These are phyloP conservation scores for Flueggea neowawraea DNA, from an alignment of 441 rosid genomes.

Conservation along the genomic window DNA sequence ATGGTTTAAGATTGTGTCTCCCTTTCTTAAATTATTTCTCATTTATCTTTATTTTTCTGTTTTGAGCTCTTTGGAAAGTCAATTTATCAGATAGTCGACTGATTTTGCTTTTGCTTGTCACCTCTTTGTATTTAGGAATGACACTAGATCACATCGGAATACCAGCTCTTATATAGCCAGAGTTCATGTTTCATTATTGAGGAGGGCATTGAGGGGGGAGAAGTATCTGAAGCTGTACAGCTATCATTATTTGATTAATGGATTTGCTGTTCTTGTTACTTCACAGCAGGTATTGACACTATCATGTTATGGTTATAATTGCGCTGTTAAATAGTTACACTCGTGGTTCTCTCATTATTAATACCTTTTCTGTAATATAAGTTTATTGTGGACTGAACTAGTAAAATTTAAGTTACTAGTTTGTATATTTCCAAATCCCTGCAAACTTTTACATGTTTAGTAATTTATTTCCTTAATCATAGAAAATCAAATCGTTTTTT, in stretches of 20 bases:
- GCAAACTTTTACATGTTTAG: neutral
- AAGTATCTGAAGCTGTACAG: conserved; percentile 68
- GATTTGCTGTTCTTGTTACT: conserved; percentile 47
- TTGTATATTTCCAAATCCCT: neutral
- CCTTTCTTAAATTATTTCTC: neutral
- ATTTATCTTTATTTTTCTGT: neutral
- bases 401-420: neutral
- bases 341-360: neutral
- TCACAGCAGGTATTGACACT: conserved; percentile 37
- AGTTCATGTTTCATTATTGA: conserved; percentile 83
- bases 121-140: conserved; percentile 28
- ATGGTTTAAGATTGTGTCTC: neutral
- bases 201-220: conserved; percentile 57
- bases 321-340: conserved; percentile 18
- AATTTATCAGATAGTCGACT: conserved; percentile 2
- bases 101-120: conserved; percentile 6
- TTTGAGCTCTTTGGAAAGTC: neutral
- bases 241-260: conserved; percentile 52
- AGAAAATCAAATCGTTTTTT: neutral
- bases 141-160: conserved; percentile 37
- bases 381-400: neutral
- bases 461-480: neutral
- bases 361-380: neutral
- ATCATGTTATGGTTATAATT: conserved; percentile 24
- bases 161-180: conserved; percentile 53